These are phyloP conservation scores for Pythium rishiriense DNA, from an alignment of 352 stramenopile genomes.

Conservation along the genomic window DNA sequence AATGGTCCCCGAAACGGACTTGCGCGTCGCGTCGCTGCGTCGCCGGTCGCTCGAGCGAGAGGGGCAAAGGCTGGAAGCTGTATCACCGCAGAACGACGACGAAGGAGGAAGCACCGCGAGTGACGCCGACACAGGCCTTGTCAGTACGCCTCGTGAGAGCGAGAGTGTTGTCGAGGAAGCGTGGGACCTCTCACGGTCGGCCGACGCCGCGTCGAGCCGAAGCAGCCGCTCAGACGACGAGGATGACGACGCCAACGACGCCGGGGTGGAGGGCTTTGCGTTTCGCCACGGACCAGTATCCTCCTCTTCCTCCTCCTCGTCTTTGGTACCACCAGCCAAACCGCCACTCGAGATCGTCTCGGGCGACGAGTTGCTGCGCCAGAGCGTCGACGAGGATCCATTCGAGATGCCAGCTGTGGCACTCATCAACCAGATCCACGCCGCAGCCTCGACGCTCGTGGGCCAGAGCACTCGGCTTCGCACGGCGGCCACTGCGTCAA, in stretches of 20 bases:
- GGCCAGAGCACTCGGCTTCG: conserved; percentile 20
- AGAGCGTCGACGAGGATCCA: conserved; percentile 38
- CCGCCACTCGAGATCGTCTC: not conserved
- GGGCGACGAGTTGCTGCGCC: conserved; percentile 34
- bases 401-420: conserved; percentile 21
- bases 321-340: not conserved
- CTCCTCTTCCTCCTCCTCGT: not conserved
- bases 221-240: conserved; percentile 25
- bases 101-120: not conserved
- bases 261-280: conserved; percentile 17
- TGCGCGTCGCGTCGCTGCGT: not conserved
- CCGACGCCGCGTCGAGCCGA: conserved; percentile 3
- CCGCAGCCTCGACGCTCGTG: conserved; percentile 14
- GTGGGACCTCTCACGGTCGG: conserved; percentile 8
- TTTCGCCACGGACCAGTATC: conserved; percentile 6
- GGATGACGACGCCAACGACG: conserved; percentile 31
- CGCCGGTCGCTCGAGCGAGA: not conserved
- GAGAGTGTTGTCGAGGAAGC: conserved; percentile 19
- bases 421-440: conserved; percentile 23
- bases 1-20: not conserved
- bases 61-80: no score
- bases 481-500: not conserved
- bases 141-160: conserved; percentile 13
- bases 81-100: not conserved
- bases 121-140: not conserved